Base-by-base conservation (phyloP, 2,329 filamentous ascomycete species). In the Arachnomyces sp. region DNA sequence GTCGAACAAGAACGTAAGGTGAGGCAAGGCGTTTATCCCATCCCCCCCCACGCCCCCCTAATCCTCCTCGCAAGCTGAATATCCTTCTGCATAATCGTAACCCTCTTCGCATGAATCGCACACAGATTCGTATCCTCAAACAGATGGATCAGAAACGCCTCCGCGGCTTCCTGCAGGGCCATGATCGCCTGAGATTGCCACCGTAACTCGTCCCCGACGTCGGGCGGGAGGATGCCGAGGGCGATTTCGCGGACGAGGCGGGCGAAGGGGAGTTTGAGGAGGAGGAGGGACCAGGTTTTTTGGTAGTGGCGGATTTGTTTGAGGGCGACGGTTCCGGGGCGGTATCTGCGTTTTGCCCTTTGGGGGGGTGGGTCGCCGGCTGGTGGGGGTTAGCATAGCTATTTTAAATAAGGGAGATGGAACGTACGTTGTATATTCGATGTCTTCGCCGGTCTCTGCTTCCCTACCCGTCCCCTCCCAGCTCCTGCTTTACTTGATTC, bases 1-100 rank as follows among this genome's bases (percentile, higher is more conserved):
- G 14, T 11, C 18, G 28, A 39, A 38, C 33, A 31, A 18, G 28
- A 13, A 7, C 13, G 16, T 14, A 3, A 17, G 21, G 21, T 14
- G 31, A 21, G 11, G 17, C 12, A 25, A 8, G 17, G 3, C 8
- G 12, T 12, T 65, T 66, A 76, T 66, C 65, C 82, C 66, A 68
- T 72, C 52, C 83, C 84, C 34, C 80, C 84, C 84, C 84, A 89
- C 34, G 81, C 75, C 9, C 85, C 85, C 38, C 85, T 73, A 66
- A 90, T 88, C 50, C 85, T 71, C 55, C 85, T 72, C 14, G 90
- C 90, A 45, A 96, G 76, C 68, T 95, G 90, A 54, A 98, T 95
- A 65, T 96, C 92, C 69, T 95, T 95, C 66, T 92, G 88, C 86
- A 94, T 90, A 54, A 95, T 94, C 30, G 90, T 96, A 39, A 96